Evolutionary conservation across 1,284 basidiomycete genomes (phyloP), one percentile per base, ranked within the genome.

Genomic region (Leccinum fuscescens): DNA sequence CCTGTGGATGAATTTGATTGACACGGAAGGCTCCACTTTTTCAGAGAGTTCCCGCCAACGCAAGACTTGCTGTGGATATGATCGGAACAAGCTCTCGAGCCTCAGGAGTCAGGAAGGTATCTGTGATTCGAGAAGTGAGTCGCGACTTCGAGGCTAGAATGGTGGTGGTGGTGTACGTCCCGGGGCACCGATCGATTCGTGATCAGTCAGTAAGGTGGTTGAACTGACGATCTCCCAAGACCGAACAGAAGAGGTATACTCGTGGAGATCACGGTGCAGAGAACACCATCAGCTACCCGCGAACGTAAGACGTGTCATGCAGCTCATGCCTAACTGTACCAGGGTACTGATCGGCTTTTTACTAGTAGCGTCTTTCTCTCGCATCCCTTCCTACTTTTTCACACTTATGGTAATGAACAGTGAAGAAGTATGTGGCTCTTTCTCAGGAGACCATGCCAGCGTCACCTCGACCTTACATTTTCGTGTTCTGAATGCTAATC

Each of bases 91-190:
- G 42, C 7, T n/a, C 37, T 20, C 37, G 51, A 66, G 64, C 62
- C 62, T 69, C 66, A 62, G 14, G 35, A 66, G 69, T 69, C 65
- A 62, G 12, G 35, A 68, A 71, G 62, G 67, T 27, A 67, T 46
- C 22, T 20, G 2, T 48, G 6, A 31, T 39, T 27, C 33, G 60
- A 53, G 49, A 37, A 52, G 57, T 56, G 56, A 35, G 33, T 35
- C 33, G 33, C 6, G 6, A 55, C 1, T 17, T 56, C 46, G 22
- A 57, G 31, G 50, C 60, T 58, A 55, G 54, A 42, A 33, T 14
- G 46, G 46, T 35, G 61, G 60, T 4, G 6, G 44, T 33, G 61
- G 60, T 3, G 24, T 50, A 17, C 37, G 17, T 14, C 37, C 44
- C 42, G 57, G 55, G 17, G 52, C 15, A n/a, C 17, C 56, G 33